Evolutionary conservation across 2,329 filamentous ascomycete genomes (phyloP), one percentile per base, ranked within the genome.

Genomic region (Phyllosticta citrichinensis): DNA sequence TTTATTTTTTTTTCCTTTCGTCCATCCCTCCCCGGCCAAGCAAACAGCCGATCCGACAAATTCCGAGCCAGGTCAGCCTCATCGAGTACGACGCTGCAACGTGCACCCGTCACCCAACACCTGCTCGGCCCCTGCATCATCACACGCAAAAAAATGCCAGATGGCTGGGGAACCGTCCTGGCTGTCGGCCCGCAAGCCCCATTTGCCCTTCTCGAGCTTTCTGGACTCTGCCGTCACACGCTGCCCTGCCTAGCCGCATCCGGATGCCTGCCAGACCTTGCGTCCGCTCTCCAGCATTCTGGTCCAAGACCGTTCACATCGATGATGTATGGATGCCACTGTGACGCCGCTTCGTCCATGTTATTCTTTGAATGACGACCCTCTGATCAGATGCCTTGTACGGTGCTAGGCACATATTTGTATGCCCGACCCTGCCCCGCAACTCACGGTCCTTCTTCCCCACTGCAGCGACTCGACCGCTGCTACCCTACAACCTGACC

Each of bases 391-490:
- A 12, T 52, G 58, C 55, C 22, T 35, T 22, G 40, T 54, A 27
- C 55, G 58, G 52, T 47, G 19, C 20, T 27, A 27, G 53, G 53
- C 17, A 56, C 55, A 56, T 60, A 55, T 60, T 33, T 55, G 17
- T 40, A 50, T 52, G 58, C 58, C 20, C 33, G 27, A 47, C 58
- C 58, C 40, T 47, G 53, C 58, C 58, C 58, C 58, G 53, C 58
- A 54, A 60, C 35, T 50, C 56, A 50, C 55, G 25, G 24, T 57
- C 56, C 58, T 53, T 60, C 33, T 56, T 60, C 58, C 58, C 58
- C 58, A 55, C 58, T 20, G 55, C 58, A 60, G 51, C 53, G 58
- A 33, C 58, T 53, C 52, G 52, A 40, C 19, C 25, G 35, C 51
- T 35, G 55, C 58, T 47, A n/a, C 40, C 40, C 40, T 47, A 47